phyloP scores from a whole-genome alignment of 1,284 basidiomycete species.

The Irpex lacteus region DNA sequence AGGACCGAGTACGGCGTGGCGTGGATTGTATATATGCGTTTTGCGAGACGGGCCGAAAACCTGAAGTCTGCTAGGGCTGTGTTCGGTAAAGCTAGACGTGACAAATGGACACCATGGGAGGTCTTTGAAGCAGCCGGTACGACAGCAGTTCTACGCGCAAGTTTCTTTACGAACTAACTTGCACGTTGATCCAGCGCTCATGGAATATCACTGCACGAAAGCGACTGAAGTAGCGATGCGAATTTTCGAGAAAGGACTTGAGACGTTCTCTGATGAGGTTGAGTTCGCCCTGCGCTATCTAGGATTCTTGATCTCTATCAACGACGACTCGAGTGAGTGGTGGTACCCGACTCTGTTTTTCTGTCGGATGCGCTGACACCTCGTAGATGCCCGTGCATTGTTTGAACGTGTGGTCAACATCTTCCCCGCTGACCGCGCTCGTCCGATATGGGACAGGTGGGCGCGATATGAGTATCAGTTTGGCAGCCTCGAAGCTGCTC shows the following conservation, averaged over 20 bases:
- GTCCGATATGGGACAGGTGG: slow-evolving; percentile 95
- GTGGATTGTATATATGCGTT: slow-evolving; percentile 92
- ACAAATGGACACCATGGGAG: slow-evolving; percentile 87
- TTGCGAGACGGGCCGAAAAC: slow-evolving; percentile 83
- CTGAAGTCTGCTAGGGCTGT: slow-evolving; percentile 75
- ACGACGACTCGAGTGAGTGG: slow-evolving; percentile 82
- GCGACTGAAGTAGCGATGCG: slow-evolving; percentile 83
- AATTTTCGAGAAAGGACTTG: slow-evolving; percentile 95
- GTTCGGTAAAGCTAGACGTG: slow-evolving; percentile 85
- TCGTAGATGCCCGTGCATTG: slow-evolving; percentile 86
- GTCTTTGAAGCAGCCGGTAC: slow-evolving; percentile 89
- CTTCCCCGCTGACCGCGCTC: slow-evolving; percentile 78
- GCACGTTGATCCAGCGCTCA: slow-evolving; percentile 60
- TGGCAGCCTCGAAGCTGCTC: slow-evolving; percentile 86
- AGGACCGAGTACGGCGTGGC: slow-evolving; percentile 67
- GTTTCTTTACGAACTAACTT: neutral
- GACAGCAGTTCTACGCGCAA: slow-evolving; percentile 22
- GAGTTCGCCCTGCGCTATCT: slow-evolving; percentile 90
- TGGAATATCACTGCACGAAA: slow-evolving; percentile 95
- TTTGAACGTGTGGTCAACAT: slow-evolving; percentile 87
- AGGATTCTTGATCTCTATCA: slow-evolving; percentile 90
- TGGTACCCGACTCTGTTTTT: slow-evolving; percentile 26
- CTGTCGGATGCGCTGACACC: slow-evolving; percentile 10
- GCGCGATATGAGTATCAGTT: slow-evolving; percentile 94
- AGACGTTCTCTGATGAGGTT: slow-evolving; percentile 79